Base-by-base conservation (phyloP, 2,329 filamentous ascomycete species). In the Pseudocercospora ulei region DNA sequence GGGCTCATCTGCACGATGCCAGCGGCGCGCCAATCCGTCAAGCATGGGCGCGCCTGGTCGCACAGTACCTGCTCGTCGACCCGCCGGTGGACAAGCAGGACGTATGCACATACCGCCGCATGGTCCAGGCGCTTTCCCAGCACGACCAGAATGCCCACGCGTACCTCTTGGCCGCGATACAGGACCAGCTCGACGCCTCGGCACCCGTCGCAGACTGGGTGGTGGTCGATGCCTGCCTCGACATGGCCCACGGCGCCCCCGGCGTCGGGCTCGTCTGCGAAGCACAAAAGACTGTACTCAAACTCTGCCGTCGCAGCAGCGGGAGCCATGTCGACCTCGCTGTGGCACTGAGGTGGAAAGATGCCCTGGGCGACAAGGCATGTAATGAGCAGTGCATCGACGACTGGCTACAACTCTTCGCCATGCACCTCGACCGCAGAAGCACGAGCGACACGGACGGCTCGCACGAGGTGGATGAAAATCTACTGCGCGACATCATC, bases 331-430 rank as follows among this genome's bases (percentile, higher is more conserved):
- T 29, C n/a, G 29, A 39, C 16, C 18, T 38, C 6, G n/a, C 25
- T 12, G 16, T 17, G 7, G 20, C 14, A n/a, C 30, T 33, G n/a
- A 33, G 23, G 9, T 17, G 12, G 7, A 26, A 31, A 8, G 18
- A 31, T 3, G 20, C 20, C 19, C 26, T 30, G n/a, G 4, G 7
- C 4, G 23, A 30, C 7, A 27, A 23, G 9, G 31, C 25, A 9
- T 35, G 35, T 13, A 47, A 49, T 19, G 50, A 50, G 35, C 26
- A 27, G n/a, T 49, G 44, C 29, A 46, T 47, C n/a, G 47, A 56
- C 25, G 36, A 49, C 11, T 28, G 35, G 14, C 39, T 56, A 5
- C 36, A 50, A 14, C 40, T 52, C 7, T 39, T 43, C 9, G 42
- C 49, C 2, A 18, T 41, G 5, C 37, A 41, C 7, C 24, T 52